These are phyloP conservation scores for Chrysoporthe austroafricana DNA, from an alignment of 2,329 filamentous ascomycete species.

Conservation along the genomic window DNA sequence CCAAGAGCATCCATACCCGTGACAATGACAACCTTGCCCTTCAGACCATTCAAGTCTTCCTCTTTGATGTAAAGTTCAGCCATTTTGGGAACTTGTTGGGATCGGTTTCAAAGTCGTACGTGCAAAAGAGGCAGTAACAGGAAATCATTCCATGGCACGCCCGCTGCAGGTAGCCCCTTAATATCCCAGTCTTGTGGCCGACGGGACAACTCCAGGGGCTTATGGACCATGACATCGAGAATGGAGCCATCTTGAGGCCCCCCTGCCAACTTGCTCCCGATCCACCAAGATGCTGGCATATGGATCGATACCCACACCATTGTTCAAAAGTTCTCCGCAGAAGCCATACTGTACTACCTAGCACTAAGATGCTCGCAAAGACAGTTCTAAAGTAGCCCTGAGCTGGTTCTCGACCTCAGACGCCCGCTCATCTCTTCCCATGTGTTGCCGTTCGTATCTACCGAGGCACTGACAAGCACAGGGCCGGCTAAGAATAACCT, in stretches of 20 bases:
- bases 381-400: too few relatives aligned
- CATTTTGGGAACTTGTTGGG: slow-evolving; percentile 39
- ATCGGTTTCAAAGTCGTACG: neutral
- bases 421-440: too few relatives aligned
- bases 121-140: neutral
- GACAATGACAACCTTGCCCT: slow-evolving; percentile 55
- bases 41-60: slow-evolving; percentile 46
- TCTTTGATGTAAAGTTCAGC: slow-evolving; percentile 51
- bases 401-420: too few relatives aligned
- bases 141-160: neutral
- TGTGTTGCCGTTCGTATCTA: too few relatives aligned
- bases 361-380: too few relatives aligned
- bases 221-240: neutral
- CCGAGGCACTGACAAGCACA: too few relatives aligned
- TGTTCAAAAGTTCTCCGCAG: too few relatives aligned
- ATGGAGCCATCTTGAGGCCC: neutral
- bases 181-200: neutral
- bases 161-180: slow-evolving; percentile 1
- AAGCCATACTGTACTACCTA: too few relatives aligned
- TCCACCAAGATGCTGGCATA: neutral
- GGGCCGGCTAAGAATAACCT: neutral
- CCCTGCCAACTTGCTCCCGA: neutral
- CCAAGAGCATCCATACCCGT: slow-evolving; percentile 37
- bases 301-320: neutral
- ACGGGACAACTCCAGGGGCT: neutral